Evolutionary conservation across 495 filamentous ascomycete species (phyloP), one percentile per base, ranked within the genome.

Genomic region (Sordaria brevicollis): DNA sequence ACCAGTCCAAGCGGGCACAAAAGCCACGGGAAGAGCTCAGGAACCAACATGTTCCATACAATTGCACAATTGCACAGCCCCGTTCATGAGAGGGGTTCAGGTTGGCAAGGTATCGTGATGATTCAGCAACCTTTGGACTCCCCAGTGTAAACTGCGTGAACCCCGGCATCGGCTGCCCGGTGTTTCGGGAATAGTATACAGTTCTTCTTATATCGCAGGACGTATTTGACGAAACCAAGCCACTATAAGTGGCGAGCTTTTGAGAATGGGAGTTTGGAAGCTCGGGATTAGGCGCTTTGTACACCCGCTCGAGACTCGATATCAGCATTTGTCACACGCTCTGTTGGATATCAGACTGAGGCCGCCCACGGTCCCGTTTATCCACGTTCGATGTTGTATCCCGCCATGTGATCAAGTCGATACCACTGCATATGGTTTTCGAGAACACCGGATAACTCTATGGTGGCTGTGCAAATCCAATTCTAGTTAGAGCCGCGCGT

Each of bases 61-160:
- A 66, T 39, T 38, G 68, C 68, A 15, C 68, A 7, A 66, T 39
- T 38, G 68, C 68, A 69, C 68, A 69, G 68, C 68, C 68, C 35
- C 68, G 3, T 67, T 66, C 13, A 21, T 31, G 49, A 31, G 49
- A 31, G 49, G 49, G 49, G 49, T 62, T 31, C 49, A 4, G 25
- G 21, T 62, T 62, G 25, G 25, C 49, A 62, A 4, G 43, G 21
- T 29, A 54, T 54, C 21, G 49, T 57, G 11, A 31, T 57, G 49
- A 57, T 31, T 57, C 49, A 57, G 49, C 49, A 31, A 21, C 43
- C 21, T 6, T 4, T 21, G n/a, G n/a, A n/a, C n/a, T n/a, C n/a
- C n/a, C n/a, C n/a, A 39, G 21, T 57, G 49, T 57, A 10, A 57
- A 29, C 49, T 57, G 19, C 49, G 11, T 21, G 49, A 29, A 57